A percentile compares a stretch with the other conserved stretches of the same genome.
Conservation (phyloP, 768 basidiomycete genomes). For the Mycena latifolia region DNA sequence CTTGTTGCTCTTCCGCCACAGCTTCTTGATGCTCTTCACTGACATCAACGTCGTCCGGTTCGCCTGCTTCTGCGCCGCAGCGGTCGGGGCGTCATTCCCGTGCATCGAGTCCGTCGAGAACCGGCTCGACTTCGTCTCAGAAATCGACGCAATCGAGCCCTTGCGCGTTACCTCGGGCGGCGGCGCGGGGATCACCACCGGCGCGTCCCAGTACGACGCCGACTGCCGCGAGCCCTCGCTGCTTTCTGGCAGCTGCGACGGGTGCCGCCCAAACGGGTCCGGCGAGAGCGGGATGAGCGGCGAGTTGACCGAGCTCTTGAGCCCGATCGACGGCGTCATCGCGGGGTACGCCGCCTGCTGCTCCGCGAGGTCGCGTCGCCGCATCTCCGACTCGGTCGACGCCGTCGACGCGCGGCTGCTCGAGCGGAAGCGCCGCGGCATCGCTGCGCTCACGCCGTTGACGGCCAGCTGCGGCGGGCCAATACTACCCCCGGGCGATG, state of each 20-base stretch:
- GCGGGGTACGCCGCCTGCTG: conserved; percentile 47
- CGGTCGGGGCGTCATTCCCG: conserved; percentile 45
- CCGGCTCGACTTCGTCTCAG: conserved; percentile 62
- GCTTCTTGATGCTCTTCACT: conserved; percentile 78
- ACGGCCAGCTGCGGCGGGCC: conserved; percentile 71
- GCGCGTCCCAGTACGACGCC: conserved; percentile 59
- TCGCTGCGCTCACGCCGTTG: conserved; percentile 75
- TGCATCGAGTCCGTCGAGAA: conserved; percentile 83
- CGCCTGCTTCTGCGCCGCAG: conserved; percentile 45
- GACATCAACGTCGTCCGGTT: conserved; percentile 73
- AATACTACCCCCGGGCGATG: conserved; percentile 39
- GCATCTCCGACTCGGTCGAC: conserved; percentile 60
- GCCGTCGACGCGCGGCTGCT: conserved; percentile 34
- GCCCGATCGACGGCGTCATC: conserved; percentile 38
- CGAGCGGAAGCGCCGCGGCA: conserved; percentile 60
- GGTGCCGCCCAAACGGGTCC: conserved; percentile 83
- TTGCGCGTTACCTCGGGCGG: conserved; percentile 36
- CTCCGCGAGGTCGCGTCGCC: conserved; percentile 64
- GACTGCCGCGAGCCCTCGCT: conserved; percentile 43
- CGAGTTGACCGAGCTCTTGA: conserved; percentile 52
- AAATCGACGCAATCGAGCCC: conserved; percentile 11
- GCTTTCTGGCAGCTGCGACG: conserved; percentile 54
- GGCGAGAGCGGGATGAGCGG: conserved; percentile 87
- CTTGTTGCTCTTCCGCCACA: conserved; percentile 84
- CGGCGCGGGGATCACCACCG: conserved; percentile 34